Evolutionary conservation across 148 eudicot species (phyloP).

Genomic region (Talinum fruticosum): DNA sequence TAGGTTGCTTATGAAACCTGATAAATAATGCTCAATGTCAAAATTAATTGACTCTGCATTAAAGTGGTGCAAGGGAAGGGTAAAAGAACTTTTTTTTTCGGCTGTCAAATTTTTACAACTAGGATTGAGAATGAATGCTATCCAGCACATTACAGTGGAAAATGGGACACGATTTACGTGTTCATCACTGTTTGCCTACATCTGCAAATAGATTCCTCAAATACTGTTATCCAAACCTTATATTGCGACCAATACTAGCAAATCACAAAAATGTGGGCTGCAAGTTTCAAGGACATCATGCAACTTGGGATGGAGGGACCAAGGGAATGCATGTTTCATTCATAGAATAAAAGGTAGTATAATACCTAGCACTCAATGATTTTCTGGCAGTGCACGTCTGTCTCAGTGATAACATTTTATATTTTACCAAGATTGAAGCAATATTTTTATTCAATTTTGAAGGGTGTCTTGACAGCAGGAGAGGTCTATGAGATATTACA

Average conservation of each 20-base stretch:
- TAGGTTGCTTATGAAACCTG: background rate
- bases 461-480: conserved; percentile 89
- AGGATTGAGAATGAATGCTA: background rate
- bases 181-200: background rate
- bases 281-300: background rate
- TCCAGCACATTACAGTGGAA: background rate
- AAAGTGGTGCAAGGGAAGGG: background rate
- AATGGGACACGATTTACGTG: background rate
- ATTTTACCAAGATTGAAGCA: background rate
- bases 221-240: background rate
- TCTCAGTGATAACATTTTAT: background rate
- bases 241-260: background rate
- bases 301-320: background rate
- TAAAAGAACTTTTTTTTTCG: background rate
- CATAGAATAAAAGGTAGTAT: too few relatives aligned
- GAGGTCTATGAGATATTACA: conserved; percentile 83
- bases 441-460: conserved; percentile 24
- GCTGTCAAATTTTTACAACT: too few relatives aligned
- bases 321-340: background rate
- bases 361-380: background rate
- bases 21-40: background rate
- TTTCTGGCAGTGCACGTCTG: background rate
- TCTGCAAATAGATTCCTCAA: background rate
- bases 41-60: background rate
- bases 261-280: background rate